phyloP scores from a whole-genome alignment of 192 early-diverging fungal species.

The Pecoramyces ruminantium region DNA sequence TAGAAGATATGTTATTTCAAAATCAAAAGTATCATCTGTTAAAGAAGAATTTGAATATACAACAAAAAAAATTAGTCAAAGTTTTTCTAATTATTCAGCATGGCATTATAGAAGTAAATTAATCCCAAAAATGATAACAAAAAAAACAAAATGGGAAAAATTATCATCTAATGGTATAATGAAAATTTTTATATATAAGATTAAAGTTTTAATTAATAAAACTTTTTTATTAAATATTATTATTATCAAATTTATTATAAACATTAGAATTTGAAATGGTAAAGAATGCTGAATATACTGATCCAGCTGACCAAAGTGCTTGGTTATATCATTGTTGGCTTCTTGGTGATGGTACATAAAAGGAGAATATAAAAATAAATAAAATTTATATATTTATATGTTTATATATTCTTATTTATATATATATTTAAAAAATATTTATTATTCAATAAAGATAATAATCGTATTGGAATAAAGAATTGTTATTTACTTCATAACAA shows the following conservation, averaged over 20 bases:
- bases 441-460: no score
- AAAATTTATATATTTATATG: no score
- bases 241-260: no score
- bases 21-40: slow-evolving; percentile 8
- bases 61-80: slow-evolving; percentile 70
- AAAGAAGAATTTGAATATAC: slow-evolving; percentile 73
- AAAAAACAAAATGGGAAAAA: not conserved
- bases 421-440: no score
- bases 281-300: slow-evolving; percentile 82
- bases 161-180: not conserved
- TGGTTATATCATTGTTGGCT: slow-evolving; percentile 96
- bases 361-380: no score
- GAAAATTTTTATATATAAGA: no score
- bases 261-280: slow-evolving; percentile 61
- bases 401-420: no score
- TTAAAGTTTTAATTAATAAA: no score
- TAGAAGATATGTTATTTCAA: slow-evolving; percentile 62
- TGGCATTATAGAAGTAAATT: slow-evolving; percentile 91
- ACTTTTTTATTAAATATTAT: no score
- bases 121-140: slow-evolving; percentile 20
- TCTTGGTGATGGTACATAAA: slow-evolving; percentile 37
- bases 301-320: slow-evolving; percentile 89
- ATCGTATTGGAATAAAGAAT: not conserved
- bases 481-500: slow-evolving; percentile 3
- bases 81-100: slow-evolving; percentile 95